Percentiles rank a stretch among this genome's conserved stretches.
phyloP scores from a whole-genome alignment of 2,329 filamentous ascomycete genomes.

The Mycogone perniciosa region DNA sequence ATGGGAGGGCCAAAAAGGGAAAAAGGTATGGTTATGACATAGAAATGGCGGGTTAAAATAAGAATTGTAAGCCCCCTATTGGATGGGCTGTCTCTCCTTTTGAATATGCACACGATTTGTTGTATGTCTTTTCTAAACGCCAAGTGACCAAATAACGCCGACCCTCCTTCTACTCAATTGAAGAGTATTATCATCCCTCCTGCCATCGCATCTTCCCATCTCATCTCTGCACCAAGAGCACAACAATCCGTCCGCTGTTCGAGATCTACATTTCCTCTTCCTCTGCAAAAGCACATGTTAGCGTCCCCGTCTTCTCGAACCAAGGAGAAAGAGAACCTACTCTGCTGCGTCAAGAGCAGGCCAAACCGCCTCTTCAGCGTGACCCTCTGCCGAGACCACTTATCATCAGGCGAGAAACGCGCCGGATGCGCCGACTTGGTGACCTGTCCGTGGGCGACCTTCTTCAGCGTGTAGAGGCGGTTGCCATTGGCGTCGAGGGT shows the following conservation, averaged over 20 bases:
- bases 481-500: constrained; percentile 76
- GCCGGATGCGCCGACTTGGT: constrained; percentile 96
- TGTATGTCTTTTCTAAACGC: not conserved
- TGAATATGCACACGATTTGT: not conserved
- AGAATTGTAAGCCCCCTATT: not conserved
- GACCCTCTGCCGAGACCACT: constrained; percentile 94
- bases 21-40: not conserved
- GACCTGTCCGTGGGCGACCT: constrained; percentile 74
- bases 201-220: not conserved
- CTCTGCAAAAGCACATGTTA: constrained; percentile 4
- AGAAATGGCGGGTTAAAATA: not conserved
- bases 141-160: constrained; percentile 5
- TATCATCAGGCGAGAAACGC: constrained; percentile 95
- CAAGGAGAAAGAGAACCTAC: constrained; percentile 29
- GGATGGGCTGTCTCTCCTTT: not conserved
- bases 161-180: not conserved
- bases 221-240: no score
- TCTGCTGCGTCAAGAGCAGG: constrained; percentile 75
- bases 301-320: not conserved
- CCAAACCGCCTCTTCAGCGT: constrained; percentile 92
- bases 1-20: not conserved
- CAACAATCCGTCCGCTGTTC: not conserved
- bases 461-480: constrained; percentile 92
- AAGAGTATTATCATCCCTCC: not conserved
- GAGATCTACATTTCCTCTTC: constrained; percentile 8